A percentile compares a stretch with the other conserved stretches of the same genome.
phyloP scores from a whole-genome alignment of 139 green algal genomes.

The Parachlorella kessleri region DNA sequence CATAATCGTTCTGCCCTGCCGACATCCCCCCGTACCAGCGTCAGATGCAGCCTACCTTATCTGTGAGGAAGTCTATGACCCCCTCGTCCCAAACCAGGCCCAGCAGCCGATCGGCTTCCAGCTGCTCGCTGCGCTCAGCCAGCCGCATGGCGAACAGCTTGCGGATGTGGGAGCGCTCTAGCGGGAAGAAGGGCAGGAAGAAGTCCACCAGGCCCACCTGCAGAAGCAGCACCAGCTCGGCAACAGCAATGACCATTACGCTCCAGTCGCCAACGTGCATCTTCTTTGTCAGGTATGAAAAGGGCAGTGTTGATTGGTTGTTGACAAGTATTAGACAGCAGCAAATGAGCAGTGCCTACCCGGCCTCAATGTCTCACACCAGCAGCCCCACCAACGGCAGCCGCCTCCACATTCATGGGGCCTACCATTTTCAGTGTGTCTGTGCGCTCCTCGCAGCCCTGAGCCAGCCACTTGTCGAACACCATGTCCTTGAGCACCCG shows the following conservation, averaged over 20 bases:
- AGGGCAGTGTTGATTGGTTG: not conserved
- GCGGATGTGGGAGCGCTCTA: constrained; percentile 58
- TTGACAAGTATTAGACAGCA: not conserved
- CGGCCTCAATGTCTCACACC: too few relatives aligned
- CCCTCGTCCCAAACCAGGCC: constrained; percentile 46
- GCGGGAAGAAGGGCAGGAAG: constrained; percentile 81
- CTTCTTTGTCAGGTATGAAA: not conserved
- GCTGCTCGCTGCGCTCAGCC: constrained; percentile 10
- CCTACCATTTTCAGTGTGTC: constrained; percentile 74
- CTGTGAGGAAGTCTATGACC: constrained; percentile 63
- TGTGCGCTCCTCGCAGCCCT: constrained; percentile 63
- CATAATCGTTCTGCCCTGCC: too few relatives aligned
- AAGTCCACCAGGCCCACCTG: constrained; percentile 65
- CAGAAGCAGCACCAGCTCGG: too few relatives aligned
- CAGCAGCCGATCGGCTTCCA: constrained; percentile 1
- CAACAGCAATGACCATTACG: too few relatives aligned
- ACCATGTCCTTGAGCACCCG: constrained; percentile 72
- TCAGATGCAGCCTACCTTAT: constrained; percentile 46
- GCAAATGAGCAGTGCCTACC: not conserved
- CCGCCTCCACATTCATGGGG: too few relatives aligned
- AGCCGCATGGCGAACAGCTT: constrained; percentile 57
- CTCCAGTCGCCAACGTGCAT: too few relatives aligned
- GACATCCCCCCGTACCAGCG: too few relatives aligned
- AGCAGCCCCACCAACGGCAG: too few relatives aligned
- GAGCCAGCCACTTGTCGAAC: constrained; percentile 63